phyloP scores from a whole-genome alignment of 805 yeast genomes.

The Wickerhamomyces alni region DNA sequence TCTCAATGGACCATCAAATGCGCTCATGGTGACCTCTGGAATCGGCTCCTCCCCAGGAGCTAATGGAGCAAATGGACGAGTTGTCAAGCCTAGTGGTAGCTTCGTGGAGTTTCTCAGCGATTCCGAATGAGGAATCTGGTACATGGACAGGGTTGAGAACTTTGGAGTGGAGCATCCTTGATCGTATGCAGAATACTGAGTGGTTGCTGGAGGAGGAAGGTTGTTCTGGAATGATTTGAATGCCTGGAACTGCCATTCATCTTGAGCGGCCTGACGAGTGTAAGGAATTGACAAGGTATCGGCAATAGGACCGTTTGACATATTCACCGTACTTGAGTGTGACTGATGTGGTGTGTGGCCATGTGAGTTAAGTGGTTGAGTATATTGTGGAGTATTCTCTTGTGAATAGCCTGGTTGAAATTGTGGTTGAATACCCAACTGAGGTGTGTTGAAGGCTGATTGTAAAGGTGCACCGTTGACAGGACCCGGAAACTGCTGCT shows the following conservation, averaged over 20 bases:
- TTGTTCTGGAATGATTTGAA: slow-evolving; percentile 74
- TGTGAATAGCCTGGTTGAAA: not conserved
- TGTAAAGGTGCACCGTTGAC: not conserved
- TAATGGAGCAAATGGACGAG: slow-evolving; percentile 78
- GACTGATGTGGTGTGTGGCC: not conserved
- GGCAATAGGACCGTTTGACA: not conserved
- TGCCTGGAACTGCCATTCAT: slow-evolving; percentile 24
- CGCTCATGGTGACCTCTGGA: slow-evolving; percentile 50
- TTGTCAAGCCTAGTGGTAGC: slow-evolving; percentile 74
- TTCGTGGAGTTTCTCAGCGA: slow-evolving; percentile 60
- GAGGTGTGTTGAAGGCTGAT: slow-evolving; percentile 1
- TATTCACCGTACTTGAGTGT: not conserved
- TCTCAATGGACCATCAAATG: slow-evolving; percentile 67
- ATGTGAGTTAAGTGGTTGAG: not conserved
- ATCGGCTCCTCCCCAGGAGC: slow-evolving; percentile 44
- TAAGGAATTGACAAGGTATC: slow-evolving; percentile 15
- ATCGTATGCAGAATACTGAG: slow-evolving; percentile 64
- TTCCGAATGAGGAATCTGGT: slow-evolving; percentile 73
- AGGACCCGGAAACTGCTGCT: not conserved
- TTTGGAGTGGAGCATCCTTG: slow-evolving; percentile 84
- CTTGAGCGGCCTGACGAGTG: slow-evolving; percentile 11
- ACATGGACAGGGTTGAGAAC: slow-evolving; percentile 72
- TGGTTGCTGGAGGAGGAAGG: slow-evolving; percentile 71
- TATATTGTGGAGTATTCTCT: not conserved
- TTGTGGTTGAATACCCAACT: not conserved